A percentile compares a stretch with the other conserved stretches of the same genome.
Conservation (phyloP, 75 land plant genomes). For the Pseudotsuga menziesii region DNA sequence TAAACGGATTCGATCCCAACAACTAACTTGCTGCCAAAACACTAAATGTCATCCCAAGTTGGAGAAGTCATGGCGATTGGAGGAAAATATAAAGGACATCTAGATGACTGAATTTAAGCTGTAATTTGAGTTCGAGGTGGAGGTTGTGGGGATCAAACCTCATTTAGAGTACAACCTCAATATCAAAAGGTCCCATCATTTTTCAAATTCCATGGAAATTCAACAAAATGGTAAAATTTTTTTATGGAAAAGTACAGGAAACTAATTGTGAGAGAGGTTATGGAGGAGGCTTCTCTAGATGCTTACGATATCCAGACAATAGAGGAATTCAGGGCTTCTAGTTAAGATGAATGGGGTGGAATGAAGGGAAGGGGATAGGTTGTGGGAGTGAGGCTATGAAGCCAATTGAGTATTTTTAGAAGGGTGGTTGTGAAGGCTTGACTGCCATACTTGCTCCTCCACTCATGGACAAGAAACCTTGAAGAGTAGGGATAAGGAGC, state of each 20-base stretch:
- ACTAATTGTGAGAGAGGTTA: conserved; percentile 38
- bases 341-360: conserved; percentile 76
- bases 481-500: conserved; percentile 13
- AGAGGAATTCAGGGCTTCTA: conserved; percentile 67
- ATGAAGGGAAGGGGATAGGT: conserved; percentile 61
- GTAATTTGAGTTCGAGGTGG: conserved; percentile 11
- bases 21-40: not conserved
- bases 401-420: conserved; percentile 16
- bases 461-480: conserved; percentile 1
- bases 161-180: conserved; percentile 25
- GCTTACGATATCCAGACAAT: conserved; percentile 53
- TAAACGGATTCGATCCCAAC: conserved; percentile 52
- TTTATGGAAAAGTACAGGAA: not conserved
- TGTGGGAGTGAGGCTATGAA: conserved; percentile 36
- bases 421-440: conserved; percentile 44
- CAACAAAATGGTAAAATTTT: not conserved
- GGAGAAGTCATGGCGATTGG: conserved; percentile 44
- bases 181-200: not conserved
- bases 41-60: conserved; percentile 33
- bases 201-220: not conserved
- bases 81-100: conserved; percentile 50
- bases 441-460: conserved; percentile 31
- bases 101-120: not conserved
- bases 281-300: conserved; percentile 36
- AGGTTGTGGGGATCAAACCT: not conserved